phyloP scores from a whole-genome alignment of 2,329 filamentous ascomycete species.

The Penicillium sp. region DNA sequence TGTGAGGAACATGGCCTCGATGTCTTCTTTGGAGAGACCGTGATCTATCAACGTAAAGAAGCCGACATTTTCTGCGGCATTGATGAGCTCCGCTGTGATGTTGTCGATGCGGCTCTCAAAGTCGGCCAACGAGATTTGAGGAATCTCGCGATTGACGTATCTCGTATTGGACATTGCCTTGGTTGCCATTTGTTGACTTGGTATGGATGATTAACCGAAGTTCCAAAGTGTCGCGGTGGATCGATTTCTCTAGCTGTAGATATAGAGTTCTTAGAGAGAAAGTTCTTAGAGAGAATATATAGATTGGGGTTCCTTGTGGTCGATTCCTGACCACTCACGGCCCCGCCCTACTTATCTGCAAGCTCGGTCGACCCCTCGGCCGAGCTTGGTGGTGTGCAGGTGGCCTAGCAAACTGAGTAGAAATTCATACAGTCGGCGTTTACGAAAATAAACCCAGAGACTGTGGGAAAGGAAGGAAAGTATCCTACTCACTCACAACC shows the following conservation, averaged over 20 bases:
- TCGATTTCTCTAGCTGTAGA: background rate
- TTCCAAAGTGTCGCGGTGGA: background rate
- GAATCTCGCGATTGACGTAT: conserved; percentile 47
- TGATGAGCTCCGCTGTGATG: conserved; percentile 53
- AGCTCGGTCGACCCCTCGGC: conserved; percentile 5
- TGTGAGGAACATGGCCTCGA: conserved; percentile 53
- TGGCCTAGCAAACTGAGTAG: no score
- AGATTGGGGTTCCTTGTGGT: background rate
- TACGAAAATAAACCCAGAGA: no score
- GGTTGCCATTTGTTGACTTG: background rate
- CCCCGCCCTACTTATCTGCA: background rate
- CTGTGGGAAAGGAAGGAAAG: no score
- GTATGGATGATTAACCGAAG: background rate
- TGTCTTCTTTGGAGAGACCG: conserved; percentile 49
- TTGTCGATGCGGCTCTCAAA: conserved; percentile 54
- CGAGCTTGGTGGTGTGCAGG: background rate
- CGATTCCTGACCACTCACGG: no score
- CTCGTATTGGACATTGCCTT: conserved; percentile 28
- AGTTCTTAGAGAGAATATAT: background rate
- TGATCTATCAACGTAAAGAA: conserved; percentile 61
- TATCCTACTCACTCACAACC: no score
- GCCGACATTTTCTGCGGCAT: conserved; percentile 58
- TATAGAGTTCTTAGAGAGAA: background rate
- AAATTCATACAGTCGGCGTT: no score
- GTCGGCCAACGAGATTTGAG: conserved; percentile 54